A percentile compares a stretch with the other conserved stretches of the same genome.
These are phyloP conservation scores for Pseudonitzschia pungens DNA, from an alignment of 108 stramenopile genomes.

Conservation along the genomic window DNA sequence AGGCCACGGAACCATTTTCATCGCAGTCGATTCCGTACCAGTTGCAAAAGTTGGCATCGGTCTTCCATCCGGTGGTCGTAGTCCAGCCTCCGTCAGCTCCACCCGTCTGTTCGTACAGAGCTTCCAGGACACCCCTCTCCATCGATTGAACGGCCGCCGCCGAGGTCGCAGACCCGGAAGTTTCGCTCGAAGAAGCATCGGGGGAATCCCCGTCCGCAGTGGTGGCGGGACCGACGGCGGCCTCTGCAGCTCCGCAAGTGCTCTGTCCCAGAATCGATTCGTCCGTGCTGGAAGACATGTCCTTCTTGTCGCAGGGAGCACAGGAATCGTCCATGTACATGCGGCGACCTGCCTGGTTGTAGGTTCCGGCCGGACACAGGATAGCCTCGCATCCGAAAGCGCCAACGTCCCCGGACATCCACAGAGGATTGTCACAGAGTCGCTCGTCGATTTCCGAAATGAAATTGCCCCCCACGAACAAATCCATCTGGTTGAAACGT, in stretches of 20 bases:
- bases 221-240: neutral
- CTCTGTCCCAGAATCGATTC: slow-evolving; percentile 37
- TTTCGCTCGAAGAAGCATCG: neutral
- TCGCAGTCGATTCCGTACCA: slow-evolving; percentile 44
- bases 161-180: neutral
- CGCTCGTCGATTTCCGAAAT: slow-evolving; percentile 31
- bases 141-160: slow-evolving; percentile 14
- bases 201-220: neutral
- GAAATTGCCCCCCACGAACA: slow-evolving; percentile 45
- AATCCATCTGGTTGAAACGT: slow-evolving; percentile 39
- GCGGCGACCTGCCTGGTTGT: slow-evolving; percentile 2
- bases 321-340: slow-evolving; percentile 11
- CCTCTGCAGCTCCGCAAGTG: slow-evolving; percentile 3
- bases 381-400: slow-evolving; percentile 32
- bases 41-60: slow-evolving; percentile 34
- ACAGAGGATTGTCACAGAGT: slow-evolving; percentile 23
- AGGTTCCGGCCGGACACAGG: slow-evolving; percentile 25
- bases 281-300: neutral
- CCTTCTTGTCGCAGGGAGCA: slow-evolving; percentile 14
- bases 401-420: slow-evolving; percentile 39
- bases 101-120: slow-evolving; percentile 32
- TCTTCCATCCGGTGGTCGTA: slow-evolving; percentile 43
- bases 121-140: slow-evolving; percentile 45
- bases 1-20: slow-evolving; percentile 28
- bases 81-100: slow-evolving; percentile 33